Base-by-base conservation (phyloP, 805 yeast genomes). In the Candida verbasci region DNA sequence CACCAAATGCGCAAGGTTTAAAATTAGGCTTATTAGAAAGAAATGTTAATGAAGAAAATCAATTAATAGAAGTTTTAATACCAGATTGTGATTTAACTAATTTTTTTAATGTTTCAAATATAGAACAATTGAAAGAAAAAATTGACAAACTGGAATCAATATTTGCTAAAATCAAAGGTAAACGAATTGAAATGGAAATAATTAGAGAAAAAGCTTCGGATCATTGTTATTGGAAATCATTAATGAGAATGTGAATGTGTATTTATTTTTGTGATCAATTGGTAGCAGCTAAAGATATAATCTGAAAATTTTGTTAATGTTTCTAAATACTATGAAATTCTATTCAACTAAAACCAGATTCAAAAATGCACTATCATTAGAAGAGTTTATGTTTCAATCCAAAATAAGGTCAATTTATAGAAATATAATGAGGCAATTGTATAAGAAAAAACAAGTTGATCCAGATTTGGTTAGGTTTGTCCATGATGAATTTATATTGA, bases 301-400 rank as follows among this genome's bases (percentile, higher is more conserved):
- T 7, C 10, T 9, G 18, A n/a, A 10, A 27, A 6, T 27, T 9
- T 17, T 27, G n/a, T 27, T 16, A 9, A 26, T 28, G 17, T 16
- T 28, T 15, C 31, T 8, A 28, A 14, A 28, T 12, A 5, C 14
- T 20, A 17, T 26, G n/a, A 33, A 25, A 25, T 20, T 5, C 18
- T 21, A 15, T n/a, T 23, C 35, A 10, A 22, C 6, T 10, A 9
- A 14, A 9, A n/a, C n/a, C n/a, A 31, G 21, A 15, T 12, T 39
- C 7, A 39, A 42, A 21, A 29, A 40, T 33, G 34, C 33, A 5
- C 22, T 62, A 15, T 48, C 66, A 5, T 46, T 67, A 4, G 70
- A 67, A 29, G 72, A 67, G 38, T 67, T 67, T 39, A 35, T 67
- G 23, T 65, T 67, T 35, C 53, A 70, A 12, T 59, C 51, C 31